phyloP scores from a whole-genome alignment of 176 grass and related monocot species.

The Zoysia japonica region DNA sequence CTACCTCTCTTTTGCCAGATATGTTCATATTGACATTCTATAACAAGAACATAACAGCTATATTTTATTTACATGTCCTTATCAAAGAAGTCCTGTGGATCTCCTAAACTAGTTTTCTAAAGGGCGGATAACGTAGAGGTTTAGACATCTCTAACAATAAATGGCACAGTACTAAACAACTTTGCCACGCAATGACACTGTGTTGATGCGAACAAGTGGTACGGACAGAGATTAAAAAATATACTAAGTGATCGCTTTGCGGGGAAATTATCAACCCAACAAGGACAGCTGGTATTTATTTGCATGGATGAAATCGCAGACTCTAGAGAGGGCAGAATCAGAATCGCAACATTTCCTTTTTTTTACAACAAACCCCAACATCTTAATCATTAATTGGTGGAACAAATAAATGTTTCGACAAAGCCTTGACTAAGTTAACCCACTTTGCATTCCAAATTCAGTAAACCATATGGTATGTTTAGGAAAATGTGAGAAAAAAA shows the following conservation, averaged over 20 bases:
- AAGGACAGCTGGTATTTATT: constrained; percentile 46
- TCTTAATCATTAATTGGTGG: constrained; percentile 24
- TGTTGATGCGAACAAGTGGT: constrained; percentile 57
- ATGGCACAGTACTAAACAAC: constrained; percentile 58
- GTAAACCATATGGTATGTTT: constrained; percentile 28
- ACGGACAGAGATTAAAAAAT: constrained; percentile 35
- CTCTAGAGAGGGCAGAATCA: not conserved
- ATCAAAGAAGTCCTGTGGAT: constrained; percentile 51
- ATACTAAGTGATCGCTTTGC: constrained; percentile 31
- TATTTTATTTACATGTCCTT: constrained; percentile 56
- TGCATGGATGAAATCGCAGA: constrained; percentile 29
- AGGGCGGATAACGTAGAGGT: constrained; percentile 38
- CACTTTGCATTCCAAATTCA: constrained; percentile 24
- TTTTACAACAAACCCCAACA: constrained; percentile 36
- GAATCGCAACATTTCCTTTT: constrained; percentile 31
- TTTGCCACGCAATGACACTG: constrained; percentile 27
- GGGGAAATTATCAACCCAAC: constrained; percentile 45
- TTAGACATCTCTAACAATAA: constrained; percentile 48
- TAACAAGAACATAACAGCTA: constrained; percentile 43
- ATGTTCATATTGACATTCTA: constrained; percentile 39
- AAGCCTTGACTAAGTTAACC: too few relatives aligned
- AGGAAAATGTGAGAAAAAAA: constrained; percentile 22
- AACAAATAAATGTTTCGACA: constrained; percentile 40
- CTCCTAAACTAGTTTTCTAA: constrained; percentile 47
- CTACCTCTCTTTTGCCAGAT: constrained; percentile 25